phyloP scores from a whole-genome alignment of 345 rosid species.

The Ceriops tagal region DNA sequence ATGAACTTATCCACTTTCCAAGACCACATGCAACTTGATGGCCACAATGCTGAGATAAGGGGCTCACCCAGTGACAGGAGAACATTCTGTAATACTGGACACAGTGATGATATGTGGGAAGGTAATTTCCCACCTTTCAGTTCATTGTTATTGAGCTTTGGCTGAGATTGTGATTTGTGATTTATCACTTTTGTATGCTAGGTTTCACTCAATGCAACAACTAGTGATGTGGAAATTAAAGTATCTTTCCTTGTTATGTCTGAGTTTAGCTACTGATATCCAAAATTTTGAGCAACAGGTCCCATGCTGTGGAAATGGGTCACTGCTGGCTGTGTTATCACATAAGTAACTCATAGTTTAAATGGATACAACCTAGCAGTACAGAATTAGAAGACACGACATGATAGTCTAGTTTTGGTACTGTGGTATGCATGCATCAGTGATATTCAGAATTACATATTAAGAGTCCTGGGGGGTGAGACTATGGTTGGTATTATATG shows the following conservation, averaged over 20 bases:
- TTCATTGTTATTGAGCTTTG: too few relatives aligned
- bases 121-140: conserved; percentile 35
- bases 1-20: conserved; percentile 23
- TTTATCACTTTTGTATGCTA: too few relatives aligned
- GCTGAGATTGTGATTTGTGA: too few relatives aligned
- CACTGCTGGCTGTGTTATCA: neutral
- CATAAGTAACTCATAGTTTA: conserved; percentile 10
- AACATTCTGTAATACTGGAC: conserved; percentile 19
- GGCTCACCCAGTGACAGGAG: conserved; percentile 25
- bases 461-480: neutral
- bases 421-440: too few relatives aligned
- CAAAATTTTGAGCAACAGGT: too few relatives aligned
- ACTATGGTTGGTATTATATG: neutral
- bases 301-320: conserved; percentile 9
- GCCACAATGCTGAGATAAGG: conserved; percentile 30
- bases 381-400: neutral
- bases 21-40: conserved; percentile 29
- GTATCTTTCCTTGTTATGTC: conserved; percentile 2
- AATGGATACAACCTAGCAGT: conserved; percentile 13
- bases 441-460: too few relatives aligned
- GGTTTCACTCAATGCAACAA: conserved; percentile 2
- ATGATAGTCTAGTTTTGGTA: too few relatives aligned
- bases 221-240: conserved; percentile 13
- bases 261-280: too few relatives aligned
- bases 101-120: conserved; percentile 38